These are phyloP conservation scores for Linum usitatissimum DNA, from an alignment of 345 rosid genomes.

Conservation along the genomic window DNA sequence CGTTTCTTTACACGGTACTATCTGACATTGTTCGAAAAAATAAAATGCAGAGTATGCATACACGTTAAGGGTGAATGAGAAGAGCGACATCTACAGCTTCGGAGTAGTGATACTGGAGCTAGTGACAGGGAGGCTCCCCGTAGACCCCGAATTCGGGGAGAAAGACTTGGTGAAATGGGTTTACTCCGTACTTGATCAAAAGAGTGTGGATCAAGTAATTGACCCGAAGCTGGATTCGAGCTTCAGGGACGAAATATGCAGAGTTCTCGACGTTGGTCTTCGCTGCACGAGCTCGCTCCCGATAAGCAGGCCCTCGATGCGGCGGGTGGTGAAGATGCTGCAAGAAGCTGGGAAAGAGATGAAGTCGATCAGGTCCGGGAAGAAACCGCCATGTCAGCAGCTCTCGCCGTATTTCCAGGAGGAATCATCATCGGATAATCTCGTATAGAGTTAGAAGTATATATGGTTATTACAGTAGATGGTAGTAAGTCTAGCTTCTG, in stretches of 20 bases:
- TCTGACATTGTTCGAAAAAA: not conserved
- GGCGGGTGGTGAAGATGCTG: conserved; percentile 81
- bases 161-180: conserved; percentile 79
- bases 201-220: conserved; percentile 38
- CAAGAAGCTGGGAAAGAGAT: conserved; percentile 36
- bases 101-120: conserved; percentile 79
- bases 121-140: conserved; percentile 62
- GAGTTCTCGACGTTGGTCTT: conserved; percentile 61
- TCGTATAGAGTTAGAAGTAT: not conserved
- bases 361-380: conserved; percentile 18
- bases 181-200: conserved; percentile 36
- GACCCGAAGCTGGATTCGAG: conserved; percentile 48
- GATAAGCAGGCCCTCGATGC: conserved; percentile 74
- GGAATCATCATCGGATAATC: conserved; percentile 28
- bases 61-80: conserved; percentile 80
- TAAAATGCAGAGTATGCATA: conserved; percentile 63
- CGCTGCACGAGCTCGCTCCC: conserved; percentile 70
- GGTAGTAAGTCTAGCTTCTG: not conserved
- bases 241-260: conserved; percentile 45
- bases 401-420: conserved; percentile 61
- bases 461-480: not conserved
- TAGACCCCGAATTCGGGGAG: conserved; percentile 66
- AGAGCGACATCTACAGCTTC: conserved; percentile 88
- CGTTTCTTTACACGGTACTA: too few species aligned
- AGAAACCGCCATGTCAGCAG: conserved; percentile 33